Base-by-base conservation (phyloP, 1,284 basidiomycete species). In the Amylostereum areolatum region DNA sequence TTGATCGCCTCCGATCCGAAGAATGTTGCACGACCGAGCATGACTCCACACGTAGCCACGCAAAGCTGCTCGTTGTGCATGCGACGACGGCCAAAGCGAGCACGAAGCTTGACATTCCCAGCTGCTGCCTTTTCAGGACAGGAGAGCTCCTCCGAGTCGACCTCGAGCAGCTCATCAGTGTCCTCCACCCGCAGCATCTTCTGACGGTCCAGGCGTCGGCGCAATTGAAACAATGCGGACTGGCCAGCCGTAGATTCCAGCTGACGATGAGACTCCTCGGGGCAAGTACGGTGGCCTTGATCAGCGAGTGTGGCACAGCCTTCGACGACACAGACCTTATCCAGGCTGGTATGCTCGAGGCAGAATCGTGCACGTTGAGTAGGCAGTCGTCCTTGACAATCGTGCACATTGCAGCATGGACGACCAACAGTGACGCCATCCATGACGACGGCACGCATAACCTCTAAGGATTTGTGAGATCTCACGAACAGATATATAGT, bases 51-150 rank as follows among this genome's bases (percentile, higher is more conserved):
- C 33, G 60, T 49, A 37, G 48, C 50, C 35, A 63, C 64, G 50
- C 57, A 37, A 3, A 66, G 47, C 49, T 64, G 56, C 43, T 68
- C 62, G 43, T 65, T 69, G 47, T 68, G 64, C 5, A 64, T 66
- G 2, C 62, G 52, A 0, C 56, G 49, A 1, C 56, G 50, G 2
- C 56, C 56, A 47, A 67, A 65, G 10, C 41, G 47, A 1, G 60
- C 60, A 11, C 54, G 52, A 0, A 61, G 31, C 29, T 51, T 55
- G 12, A 51, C 43, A 45, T 62, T 58, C 1, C 55, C 62, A 24
- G 8, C 33, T 8, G 57, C 57, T 18, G 58, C 37, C 48, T 66
- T 64, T 8, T 46, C 53, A 29, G 48, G 49, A 45, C 56, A 58
- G 11, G 24, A 10, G 24, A 28, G 8, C 18, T 37, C 45, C n/a